phyloP scores from a whole-genome alignment of 192 early-diverging fungal genomes.

The Coemansia sp. region DNA sequence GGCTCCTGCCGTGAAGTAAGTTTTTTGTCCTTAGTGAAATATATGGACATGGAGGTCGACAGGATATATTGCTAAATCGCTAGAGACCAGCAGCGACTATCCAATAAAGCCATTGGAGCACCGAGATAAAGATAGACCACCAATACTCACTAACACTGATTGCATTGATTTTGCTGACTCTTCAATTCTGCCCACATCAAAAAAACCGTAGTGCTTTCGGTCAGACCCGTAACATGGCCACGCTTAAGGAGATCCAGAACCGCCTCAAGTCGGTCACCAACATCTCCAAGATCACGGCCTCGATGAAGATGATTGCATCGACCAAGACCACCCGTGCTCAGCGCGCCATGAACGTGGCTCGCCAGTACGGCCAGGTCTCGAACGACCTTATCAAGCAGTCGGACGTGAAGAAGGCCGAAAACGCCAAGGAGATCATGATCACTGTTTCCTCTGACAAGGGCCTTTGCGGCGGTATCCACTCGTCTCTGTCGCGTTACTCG shows the following conservation, averaged over 20 bases:
- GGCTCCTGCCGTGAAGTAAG: constrained; percentile 40
- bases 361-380: constrained; percentile 60
- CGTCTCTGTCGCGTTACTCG: constrained; percentile 81
- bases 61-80: not conserved
- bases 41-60: no score
- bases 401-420: constrained; percentile 65
- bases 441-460: constrained; percentile 94
- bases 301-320: constrained; percentile 99
- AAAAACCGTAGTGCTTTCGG: constrained; percentile 53
- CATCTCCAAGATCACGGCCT: constrained; percentile 99
- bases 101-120: no score
- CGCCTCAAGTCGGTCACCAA: constrained; percentile 95
- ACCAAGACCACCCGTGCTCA: constrained; percentile 91
- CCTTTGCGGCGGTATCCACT: constrained; percentile 99
- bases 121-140: no score
- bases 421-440: constrained; percentile 68
- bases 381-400: constrained; percentile 57
- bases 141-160: no score
- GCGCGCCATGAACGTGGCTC: constrained; percentile 83
- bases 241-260: constrained; percentile 89
- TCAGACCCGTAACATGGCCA: constrained; percentile 91
- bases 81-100: not conserved
- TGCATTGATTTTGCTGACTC: no score
- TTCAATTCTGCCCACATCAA: no score
- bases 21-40: not conserved